Percentiles rank a stretch among this genome's conserved stretches.
These are phyloP conservation scores for Periconia sp. DNA, from an alignment of 2,329 filamentous ascomycete species.

Conservation along the genomic window DNA sequence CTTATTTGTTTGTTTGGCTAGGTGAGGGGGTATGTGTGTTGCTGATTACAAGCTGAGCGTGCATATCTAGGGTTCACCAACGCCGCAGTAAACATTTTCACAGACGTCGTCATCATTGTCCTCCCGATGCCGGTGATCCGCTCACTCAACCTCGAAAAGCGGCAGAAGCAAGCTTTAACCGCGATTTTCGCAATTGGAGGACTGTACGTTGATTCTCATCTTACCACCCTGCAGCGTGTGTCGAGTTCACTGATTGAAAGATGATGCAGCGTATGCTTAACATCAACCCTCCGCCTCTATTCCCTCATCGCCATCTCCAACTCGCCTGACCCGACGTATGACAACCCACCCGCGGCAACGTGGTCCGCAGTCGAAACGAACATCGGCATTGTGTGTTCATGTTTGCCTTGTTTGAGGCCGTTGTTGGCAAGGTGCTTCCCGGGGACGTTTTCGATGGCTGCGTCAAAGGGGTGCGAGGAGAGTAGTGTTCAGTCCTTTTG, in stretches of 20 bases:
- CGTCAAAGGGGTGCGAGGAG: background rate
- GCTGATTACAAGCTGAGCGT: background rate
- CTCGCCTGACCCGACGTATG: slow-evolving; percentile 30
- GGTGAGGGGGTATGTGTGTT: background rate
- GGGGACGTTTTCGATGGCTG: background rate
- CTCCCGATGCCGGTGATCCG: slow-evolving; percentile 39
- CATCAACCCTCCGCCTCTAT: slow-evolving; percentile 37
- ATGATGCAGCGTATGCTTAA: slow-evolving; percentile 33
- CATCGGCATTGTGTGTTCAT: slow-evolving; percentile 39
- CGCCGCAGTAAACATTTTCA: slow-evolving; percentile 34
- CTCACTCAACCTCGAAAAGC: slow-evolving; percentile 35
- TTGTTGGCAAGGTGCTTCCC: slow-evolving; percentile 11
- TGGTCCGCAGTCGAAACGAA: slow-evolving; percentile 35
- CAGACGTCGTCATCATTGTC: slow-evolving; percentile 37
- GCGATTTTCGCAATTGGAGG: slow-evolving; percentile 44
- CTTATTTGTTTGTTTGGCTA: background rate
- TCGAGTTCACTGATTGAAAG: background rate
- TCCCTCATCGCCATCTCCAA: slow-evolving; percentile 36
- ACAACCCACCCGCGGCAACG: slow-evolving; percentile 34
- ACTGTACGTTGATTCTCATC: slow-evolving; percentile 45
- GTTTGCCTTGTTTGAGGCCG: slow-evolving; percentile 31
- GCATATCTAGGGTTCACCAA: slow-evolving; percentile 23
- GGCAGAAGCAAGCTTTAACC: slow-evolving; percentile 40
- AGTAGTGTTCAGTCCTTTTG: background rate
- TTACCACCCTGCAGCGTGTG: too few species aligned